These are phyloP conservation scores for Aspergillus caelatus DNA, from an alignment of 2,329 filamentous ascomycete species.

Conservation along the genomic window DNA sequence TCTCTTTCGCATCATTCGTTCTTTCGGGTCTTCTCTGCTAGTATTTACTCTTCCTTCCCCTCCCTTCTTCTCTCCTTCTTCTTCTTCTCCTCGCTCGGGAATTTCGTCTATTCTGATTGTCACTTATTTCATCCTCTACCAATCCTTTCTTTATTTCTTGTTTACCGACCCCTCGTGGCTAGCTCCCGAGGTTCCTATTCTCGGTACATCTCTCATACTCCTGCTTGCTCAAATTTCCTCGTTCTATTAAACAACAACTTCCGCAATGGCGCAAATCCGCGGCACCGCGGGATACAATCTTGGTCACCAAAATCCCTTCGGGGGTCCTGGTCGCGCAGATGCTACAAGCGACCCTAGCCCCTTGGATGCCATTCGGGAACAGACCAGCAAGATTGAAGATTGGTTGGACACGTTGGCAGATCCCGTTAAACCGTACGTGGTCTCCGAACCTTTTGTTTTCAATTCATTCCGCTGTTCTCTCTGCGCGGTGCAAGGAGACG, in stretches of 20 bases:
- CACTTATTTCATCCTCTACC: background rate
- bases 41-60: conserved; percentile 7
- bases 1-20: conserved; percentile 14
- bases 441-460: background rate
- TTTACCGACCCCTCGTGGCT: background rate
- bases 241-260: conserved; percentile 3
- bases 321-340: conserved; percentile 60
- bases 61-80: conserved; percentile 8
- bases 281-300: conserved; percentile 82
- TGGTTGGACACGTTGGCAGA: conserved; percentile 83
- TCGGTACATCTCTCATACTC: background rate
- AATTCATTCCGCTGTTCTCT: background rate
- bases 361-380: conserved; percentile 85
- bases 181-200: conserved; percentile 6
- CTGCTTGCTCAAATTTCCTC: background rate
- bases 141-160: conserved; percentile 1
- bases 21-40: conserved; percentile 5
- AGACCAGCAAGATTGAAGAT: conserved; percentile 99
- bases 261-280: conserved; percentile 57
- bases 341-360: conserved; percentile 71
- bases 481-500: background rate
- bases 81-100: background rate
- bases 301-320: conserved; percentile 73
- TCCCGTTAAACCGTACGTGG: conserved; percentile 87
- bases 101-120: background rate